Evolutionary conservation across 164 flowering plant genomes (phyloP), one percentile per base, ranked within the genome.

Genomic region (Dillenia turbinata): DNA sequence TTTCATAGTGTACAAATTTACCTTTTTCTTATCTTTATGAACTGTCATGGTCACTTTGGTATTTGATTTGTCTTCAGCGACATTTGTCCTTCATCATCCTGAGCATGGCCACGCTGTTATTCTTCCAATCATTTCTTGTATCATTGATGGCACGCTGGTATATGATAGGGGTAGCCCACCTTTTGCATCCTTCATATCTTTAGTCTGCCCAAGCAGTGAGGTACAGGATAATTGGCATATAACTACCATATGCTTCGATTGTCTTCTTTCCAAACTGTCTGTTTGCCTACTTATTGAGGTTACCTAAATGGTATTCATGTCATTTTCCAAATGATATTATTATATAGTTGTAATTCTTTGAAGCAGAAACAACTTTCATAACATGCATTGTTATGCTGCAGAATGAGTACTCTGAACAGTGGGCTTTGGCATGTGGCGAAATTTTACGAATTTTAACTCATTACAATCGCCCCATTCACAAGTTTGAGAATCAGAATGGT

Each of bases 361-460:
- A 33, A 6, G 40, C 6, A 6, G 40, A 33, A 33, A 6, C 7
- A 6, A 33, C 40, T 33, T 33, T 33, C 40, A 33, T 33, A 33
- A 33, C 40, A 33, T 33, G 40, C 40, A 33, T 33, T 33, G 7
- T 33, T 33, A 33, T 33, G 40, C 70, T 72, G 15, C 87, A 92
- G 96, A 81, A 77, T 49, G 96, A 88, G 55, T 92, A 88, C 71
- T 90, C 96, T 40, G 96, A 92, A 66, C 96, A 90, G 73, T 90
- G 93, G 98, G 98, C 96, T 59, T 77, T 92, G 73, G 98, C 98
- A 67, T 92, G 98, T 79, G 93, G 93, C 43, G 98, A 92, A 71
- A 85, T 92, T 63, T 70, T 92, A 69, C 73, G 96, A 57, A 85
- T 90, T 47, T 77, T 92, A 62, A 92, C 96, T 66, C 98, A 88